Evolutionary conservation across 164 flowering plant genomes (phyloP), one percentile per base, ranked within the genome.

Genomic region (Aristolochia californica): DNA sequence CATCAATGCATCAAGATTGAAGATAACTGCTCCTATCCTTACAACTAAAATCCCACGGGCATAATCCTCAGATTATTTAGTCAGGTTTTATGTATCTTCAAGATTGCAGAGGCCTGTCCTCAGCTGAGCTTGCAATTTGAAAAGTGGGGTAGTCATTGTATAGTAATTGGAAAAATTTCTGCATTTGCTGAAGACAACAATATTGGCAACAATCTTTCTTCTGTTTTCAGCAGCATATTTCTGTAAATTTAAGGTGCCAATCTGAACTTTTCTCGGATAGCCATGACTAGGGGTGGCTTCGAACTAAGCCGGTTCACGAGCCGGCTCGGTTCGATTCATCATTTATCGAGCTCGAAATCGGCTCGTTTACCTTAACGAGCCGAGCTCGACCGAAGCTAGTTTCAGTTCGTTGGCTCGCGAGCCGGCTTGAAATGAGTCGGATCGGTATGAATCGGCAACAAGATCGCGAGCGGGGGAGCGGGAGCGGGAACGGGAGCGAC

Each of bases 181-280:
- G 93, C 91, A 24, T 85, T 78, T 70, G 96, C 91, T 9, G 72
- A 53, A 57, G 96, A 88, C 58, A 22, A 38, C 4, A 83, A 74
- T 56, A 63, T 84, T 56, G 16, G 45, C 13, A 38, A 56, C 10
- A 12, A 34, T 34, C 40, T 47, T 13, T 53, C 23, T 62, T 25
- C 5, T 53, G 18, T 27, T 25, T 5, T 45, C 40, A 16, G 26
- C 79, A 87, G 95, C 67, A 63, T 88, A 66, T 88, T 83, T 60
- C 86, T 85, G 69, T 88, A 57, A 72, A 85, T 73, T 49, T 70
- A 88, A 79, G 93, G 96, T 11, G 91, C 93, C 68, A 88, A 88
- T 59, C 67, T 82, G 45, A 88, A 88, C 72, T 77, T 16, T 44
- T 76, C 93, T 5, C 67, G 88, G 45, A 66, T 88, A 18, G 47